Base-by-base conservation (phyloP, 2,329 filamentous ascomycete genomes). In the Sporothrix euskadiensis region DNA sequence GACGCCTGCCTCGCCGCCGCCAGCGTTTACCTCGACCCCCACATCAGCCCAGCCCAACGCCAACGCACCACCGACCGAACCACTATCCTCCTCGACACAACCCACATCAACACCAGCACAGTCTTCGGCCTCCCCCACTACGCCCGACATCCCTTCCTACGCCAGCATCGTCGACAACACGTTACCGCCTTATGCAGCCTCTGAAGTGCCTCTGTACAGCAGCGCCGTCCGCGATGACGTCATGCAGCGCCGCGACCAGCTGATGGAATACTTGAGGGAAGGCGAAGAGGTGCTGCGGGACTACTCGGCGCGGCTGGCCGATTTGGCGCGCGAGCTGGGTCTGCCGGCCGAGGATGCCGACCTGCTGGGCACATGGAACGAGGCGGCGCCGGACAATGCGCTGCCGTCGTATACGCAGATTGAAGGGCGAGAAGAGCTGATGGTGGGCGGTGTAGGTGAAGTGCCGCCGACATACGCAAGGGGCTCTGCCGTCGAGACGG, bases 361-460 rank as follows among this genome's bases (percentile, higher is more conserved):
- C 59, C 73, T 78, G n/a, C 75, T 80, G 44, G 79, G 78, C 22
- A 80, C 79, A 12, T 80, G 79, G 79, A 77, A 76, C 71, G 78
- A 79, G 72, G 78, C 78, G 10, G 78, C 76, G 44, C 75, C 78
- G n/a, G 79, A 80, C 74, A 80, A 80, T 47, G 77, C 78, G 26
- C 74, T 80, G 65, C 79, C 79, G 0, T 79, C 77, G 70, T 80
- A 80, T 69, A 76, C 75, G 69, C 70, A 71, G 73, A 72, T 80
- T 56, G 79, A 80, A 75, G 72, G 76, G 59, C 75, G 77, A 19
- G 78, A 80, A 72, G 79, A 80, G 61, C 74, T 79, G 8, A 79
- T 80, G 78, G 78, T 80, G 26, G 78, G 78, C n/a, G 76, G 76
- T 12, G 78, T 80, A 4, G 79, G 79, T 4, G 79, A 80, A 74